A percentile compares a stretch with the other conserved stretches of the same genome.
Conservation (phyloP, 2,329 filamentous ascomycete species). For the Allantophomopsis lycopodina region DNA sequence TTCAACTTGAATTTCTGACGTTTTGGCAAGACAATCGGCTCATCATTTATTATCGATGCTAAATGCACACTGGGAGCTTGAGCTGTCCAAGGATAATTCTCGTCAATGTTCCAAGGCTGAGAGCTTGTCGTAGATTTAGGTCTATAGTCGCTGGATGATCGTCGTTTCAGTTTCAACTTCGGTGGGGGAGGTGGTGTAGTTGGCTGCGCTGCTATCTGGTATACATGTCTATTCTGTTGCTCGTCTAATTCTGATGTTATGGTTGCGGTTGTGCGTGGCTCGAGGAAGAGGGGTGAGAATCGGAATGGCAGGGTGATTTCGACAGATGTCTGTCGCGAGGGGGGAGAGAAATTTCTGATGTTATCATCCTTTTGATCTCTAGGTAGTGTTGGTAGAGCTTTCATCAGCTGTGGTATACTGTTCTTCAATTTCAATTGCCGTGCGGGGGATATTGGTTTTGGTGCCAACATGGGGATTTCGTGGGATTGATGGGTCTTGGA, state of each 20-base stretch:
- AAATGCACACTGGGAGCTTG: slow-evolving; percentile 4
- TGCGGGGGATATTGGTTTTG: slow-evolving; percentile 19
- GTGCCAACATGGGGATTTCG: slow-evolving; percentile 16
- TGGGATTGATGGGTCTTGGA: slow-evolving; percentile 10
- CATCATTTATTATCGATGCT: slow-evolving; percentile 1
- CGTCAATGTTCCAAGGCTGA: slow-evolving; percentile 10
- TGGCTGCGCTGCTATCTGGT: background rate
- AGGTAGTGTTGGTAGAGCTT: slow-evolving; percentile 16
- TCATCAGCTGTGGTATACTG: slow-evolving; percentile 19
- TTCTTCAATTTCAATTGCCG: slow-evolving; percentile 18
- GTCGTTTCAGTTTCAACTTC: slow-evolving; percentile 13
- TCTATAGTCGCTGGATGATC: slow-evolving; percentile 1
- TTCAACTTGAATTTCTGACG: slow-evolving; percentile 9
- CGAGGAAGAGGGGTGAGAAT: no score
- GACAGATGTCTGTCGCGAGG: slow-evolving; percentile 9
- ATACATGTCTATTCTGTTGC: background rate
- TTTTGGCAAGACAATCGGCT: background rate
- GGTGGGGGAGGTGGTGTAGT: slow-evolving; percentile 1
- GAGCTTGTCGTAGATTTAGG: slow-evolving; percentile 4
- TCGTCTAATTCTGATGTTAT: background rate
- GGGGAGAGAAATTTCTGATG: background rate
- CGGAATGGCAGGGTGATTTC: slow-evolving; percentile 1
- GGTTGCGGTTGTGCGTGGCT: background rate
- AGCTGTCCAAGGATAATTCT: slow-evolving; percentile 10
- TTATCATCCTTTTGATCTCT: background rate